These are phyloP conservation scores for Grosmannia huntii DNA, from an alignment of 2,329 filamentous ascomycete genomes.

Conservation along the genomic window DNA sequence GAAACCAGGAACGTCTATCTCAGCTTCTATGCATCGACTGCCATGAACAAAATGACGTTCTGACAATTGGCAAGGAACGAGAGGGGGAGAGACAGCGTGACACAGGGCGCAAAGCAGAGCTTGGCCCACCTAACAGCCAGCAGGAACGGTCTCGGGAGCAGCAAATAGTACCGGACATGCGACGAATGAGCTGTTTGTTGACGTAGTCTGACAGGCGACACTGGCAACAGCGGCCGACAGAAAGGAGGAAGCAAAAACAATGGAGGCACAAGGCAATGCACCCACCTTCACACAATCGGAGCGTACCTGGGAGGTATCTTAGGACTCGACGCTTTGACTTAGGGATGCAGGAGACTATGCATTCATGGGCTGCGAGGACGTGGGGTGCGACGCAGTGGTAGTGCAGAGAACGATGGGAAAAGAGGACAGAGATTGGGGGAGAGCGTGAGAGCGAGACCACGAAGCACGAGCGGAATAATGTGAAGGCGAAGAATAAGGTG, in stretches of 20 bases:
- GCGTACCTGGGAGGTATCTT: not conserved
- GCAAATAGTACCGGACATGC: not conserved
- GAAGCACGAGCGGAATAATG: not conserved
- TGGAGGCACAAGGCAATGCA: not conserved
- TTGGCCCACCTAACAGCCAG: not conserved
- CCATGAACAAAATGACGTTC: not conserved
- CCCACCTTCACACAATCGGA: not conserved
- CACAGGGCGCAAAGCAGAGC: slow-evolving; percentile 2
- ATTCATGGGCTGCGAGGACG: slow-evolving; percentile 11
- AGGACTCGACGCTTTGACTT: slow-evolving; percentile 5
- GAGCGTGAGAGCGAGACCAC: not conserved
- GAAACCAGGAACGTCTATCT: not conserved
- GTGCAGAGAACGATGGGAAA: not conserved
- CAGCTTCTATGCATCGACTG: not conserved
- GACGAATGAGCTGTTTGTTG: slow-evolving; percentile 3
- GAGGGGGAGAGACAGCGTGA: slow-evolving; percentile 1
- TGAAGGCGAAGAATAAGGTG: not conserved
- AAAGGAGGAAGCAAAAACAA: not conserved
- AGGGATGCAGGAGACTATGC: slow-evolving; percentile 10
- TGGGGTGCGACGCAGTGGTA: slow-evolving; percentile 9
- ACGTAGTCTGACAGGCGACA: slow-evolving; percentile 1
- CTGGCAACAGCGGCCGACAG: not conserved
- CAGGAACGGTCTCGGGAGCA: not conserved
- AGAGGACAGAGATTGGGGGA: not conserved
- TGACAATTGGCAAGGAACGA: not conserved